phyloP scores from a whole-genome alignment of 305 asterid genomes.

The Ilex paraguariensis region DNA sequence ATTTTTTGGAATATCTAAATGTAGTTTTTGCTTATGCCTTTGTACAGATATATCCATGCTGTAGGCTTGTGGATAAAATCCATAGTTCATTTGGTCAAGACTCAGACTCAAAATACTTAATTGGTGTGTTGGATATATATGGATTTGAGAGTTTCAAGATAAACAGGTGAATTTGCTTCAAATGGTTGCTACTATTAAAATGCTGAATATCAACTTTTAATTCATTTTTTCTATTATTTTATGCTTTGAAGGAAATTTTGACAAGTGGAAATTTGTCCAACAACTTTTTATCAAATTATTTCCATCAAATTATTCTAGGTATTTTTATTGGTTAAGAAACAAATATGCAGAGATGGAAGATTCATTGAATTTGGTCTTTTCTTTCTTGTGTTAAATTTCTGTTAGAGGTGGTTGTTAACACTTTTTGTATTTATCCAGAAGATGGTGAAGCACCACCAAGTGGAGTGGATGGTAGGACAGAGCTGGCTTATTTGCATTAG shows the following conservation, averaged over 20 bases:
- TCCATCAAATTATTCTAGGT: background rate
- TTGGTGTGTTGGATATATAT: too few relatives aligned
- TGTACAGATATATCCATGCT: too few relatives aligned
- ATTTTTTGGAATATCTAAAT: too few relatives aligned
- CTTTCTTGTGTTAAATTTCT: background rate
- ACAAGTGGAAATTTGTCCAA: background rate
- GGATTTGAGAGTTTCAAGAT: too few relatives aligned
- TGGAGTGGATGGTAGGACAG: constrained; percentile 93
- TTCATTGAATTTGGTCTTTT: background rate
- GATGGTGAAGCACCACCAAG: constrained; percentile 84
- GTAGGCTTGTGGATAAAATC: too few relatives aligned
- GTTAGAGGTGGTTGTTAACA: constrained; percentile 63
- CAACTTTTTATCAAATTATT: background rate
- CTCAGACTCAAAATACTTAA: too few relatives aligned
- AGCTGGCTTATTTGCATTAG: constrained; percentile 88
- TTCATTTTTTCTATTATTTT: too few relatives aligned
- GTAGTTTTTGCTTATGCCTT: too few relatives aligned
- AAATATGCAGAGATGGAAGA: background rate
- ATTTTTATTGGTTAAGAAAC: background rate
- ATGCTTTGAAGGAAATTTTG: background rate
- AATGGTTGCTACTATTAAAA: too few relatives aligned
- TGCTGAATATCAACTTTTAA: too few relatives aligned
- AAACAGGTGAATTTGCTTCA: too few relatives aligned
- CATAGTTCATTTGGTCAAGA: too few relatives aligned
- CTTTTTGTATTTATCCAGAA: constrained; percentile 60